Conservation (phyloP, 1,284 basidiomycete species). For the Phylloboletellus chloephorus region DNA sequence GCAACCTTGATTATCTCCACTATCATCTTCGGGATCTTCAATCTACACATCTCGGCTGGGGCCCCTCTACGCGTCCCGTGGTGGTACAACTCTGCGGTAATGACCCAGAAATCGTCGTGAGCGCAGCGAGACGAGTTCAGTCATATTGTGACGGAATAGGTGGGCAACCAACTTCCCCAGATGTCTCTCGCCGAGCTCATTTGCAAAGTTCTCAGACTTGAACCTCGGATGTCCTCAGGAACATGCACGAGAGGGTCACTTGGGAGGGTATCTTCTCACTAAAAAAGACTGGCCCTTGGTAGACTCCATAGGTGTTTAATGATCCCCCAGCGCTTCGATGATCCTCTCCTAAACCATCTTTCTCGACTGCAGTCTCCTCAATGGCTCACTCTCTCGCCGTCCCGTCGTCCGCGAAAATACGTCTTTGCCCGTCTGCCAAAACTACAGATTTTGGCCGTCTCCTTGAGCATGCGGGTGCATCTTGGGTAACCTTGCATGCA, state of each 20-base stretch:
- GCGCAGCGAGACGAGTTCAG: slow-evolving; percentile 54
- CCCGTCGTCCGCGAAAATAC: slow-evolving; percentile 62
- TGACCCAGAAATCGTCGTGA: slow-evolving; percentile 51
- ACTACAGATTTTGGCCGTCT: slow-evolving; percentile 53
- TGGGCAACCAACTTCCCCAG: slow-evolving; percentile 31
- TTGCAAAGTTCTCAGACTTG: slow-evolving; percentile 37
- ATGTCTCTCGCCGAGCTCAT: neutral
- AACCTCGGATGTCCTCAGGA: slow-evolving; percentile 71
- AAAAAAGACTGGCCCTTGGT: slow-evolving; percentile 68
- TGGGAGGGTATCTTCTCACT: slow-evolving; percentile 66
- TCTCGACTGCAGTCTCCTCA: slow-evolving; percentile 40
- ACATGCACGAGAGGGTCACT: slow-evolving; percentile 59
- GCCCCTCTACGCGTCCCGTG: slow-evolving; percentile 41
- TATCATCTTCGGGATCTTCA: slow-evolving; percentile 51
- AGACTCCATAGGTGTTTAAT: slow-evolving; percentile 47
- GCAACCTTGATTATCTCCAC: slow-evolving; percentile 57
- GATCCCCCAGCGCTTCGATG: too few relatives aligned
- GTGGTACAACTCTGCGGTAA: slow-evolving; percentile 72
- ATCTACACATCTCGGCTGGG: slow-evolving; percentile 20
- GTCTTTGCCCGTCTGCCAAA: slow-evolving; percentile 43
- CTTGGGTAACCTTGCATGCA: slow-evolving; percentile 67
- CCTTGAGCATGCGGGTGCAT: slow-evolving; percentile 56
- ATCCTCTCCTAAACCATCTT: too few relatives aligned
- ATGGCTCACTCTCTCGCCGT: slow-evolving; percentile 55
- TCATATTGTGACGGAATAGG: slow-evolving; percentile 61